Base-by-base conservation (phyloP, 352 stramenopile species). In the Aphanomyces astaci region DNA sequence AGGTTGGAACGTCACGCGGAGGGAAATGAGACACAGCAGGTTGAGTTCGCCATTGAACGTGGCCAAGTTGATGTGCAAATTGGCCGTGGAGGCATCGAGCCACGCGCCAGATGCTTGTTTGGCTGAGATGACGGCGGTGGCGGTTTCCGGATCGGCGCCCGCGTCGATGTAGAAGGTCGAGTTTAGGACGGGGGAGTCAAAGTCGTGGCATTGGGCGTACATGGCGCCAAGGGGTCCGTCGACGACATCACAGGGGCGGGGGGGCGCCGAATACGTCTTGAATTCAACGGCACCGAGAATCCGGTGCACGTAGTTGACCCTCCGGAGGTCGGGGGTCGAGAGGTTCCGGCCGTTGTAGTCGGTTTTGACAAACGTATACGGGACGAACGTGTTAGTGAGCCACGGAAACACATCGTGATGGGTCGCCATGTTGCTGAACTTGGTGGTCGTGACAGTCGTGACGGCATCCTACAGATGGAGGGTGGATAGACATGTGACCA, bases 41-140 rank as follows among this genome's bases (percentile, higher is more conserved):
- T 65, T 51, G 43, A 65, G 57, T 9, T 65, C 30, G 57, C 57
- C 57, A 24, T 65, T 65, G 36, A 28, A 65, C 40, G 57, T 65
- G 30, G 30, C 30, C 9, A 65, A 15, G n/a, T 65, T 30, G 57
- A 65, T 25, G 25, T 49, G 13, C 7, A 65, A 10, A 22, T 4
- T 9, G 13, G 57, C 22, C 5, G 57, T 55, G 10, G 48, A 55
- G 10, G 48, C 22, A 22, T 55, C 22, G 48, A 55, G 10, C 7
- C 7, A 15, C 7, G 36, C 7, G 15, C 36, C 7, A 43, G 36
- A 43, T 43, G 7, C 7, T 15, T 43, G 53, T 7, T 9, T 22
- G 13, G 53, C 9, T 7, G 53, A 9, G 17, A 62, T 19, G 9
- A 9, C 53, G 15, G 4, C 15, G 33, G 53, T 10, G 30, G 5